Base-by-base conservation (phyloP, 768 basidiomycete genomes). In the Russula sp. region DNA sequence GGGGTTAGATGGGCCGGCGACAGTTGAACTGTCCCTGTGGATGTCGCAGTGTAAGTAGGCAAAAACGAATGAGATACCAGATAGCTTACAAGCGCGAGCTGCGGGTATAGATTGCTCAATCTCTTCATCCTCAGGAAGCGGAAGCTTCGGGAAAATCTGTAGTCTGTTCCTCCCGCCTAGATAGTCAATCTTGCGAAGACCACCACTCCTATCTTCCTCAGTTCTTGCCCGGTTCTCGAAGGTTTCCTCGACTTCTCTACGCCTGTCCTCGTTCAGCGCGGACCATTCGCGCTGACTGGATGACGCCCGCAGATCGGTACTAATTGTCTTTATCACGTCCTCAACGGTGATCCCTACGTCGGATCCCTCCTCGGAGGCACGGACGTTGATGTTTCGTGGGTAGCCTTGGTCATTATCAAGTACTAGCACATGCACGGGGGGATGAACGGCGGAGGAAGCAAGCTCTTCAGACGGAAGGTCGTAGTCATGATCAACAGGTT, bases 361-460 rank as follows among this genome's bases (percentile, higher is more conserved):
- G 5, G 64, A 50, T 18, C 14, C 60, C 40, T 44, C 44, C 32
- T 65, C 55, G 8, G 64, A 52, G 16, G 54, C 54, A 2, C n/a
- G 64, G 2, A 65, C 59, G 18, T 61, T 42, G 34, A 65, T 65
- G 20, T 65, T 61, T n/a, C 61, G 49, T 4, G 64, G 64, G 49
- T 61, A 61, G 7, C 64, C 64, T 52, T 65, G 59, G 2, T 61
- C 64, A 26, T 61, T 65, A 46, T 65, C 59, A 3, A 65, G 64
- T 1, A 30, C 16, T 6, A 65, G 42, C 13, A 51, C 42, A 38
- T 61, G 36, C 13, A 65, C 55, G 5, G 64, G 64, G 14, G 64
- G 64, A 57, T 65, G 55, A 4, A 65, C 54, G 1, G 64, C 64
- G 2, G 64, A 22, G 26, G 55, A 50, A 28, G 7, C 11, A 28